Base-by-base conservation (phyloP, 352 stramenopile genomes). In the Pythium scleroteichum region DNA sequence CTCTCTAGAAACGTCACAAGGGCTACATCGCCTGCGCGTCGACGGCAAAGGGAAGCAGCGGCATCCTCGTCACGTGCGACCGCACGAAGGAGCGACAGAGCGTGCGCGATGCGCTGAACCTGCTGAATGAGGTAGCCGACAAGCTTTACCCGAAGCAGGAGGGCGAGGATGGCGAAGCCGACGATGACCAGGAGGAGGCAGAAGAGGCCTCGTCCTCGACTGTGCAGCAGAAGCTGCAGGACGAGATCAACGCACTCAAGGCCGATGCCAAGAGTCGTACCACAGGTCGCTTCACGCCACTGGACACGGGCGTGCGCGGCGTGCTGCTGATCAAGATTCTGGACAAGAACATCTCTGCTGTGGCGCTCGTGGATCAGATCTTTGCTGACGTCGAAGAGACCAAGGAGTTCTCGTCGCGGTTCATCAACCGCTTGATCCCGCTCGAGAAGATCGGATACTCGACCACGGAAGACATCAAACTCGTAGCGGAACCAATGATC, bases 301-400 rank as follows among this genome's bases (percentile, higher is more conserved):
- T 92, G 22, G 83, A 92, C 45, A 90, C 83, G 38, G 80, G 79
- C 35, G 81, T 93, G 48, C 88, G 88, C 48, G 79, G 83, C 29
- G 77, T 85, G 50, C 63, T 93, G 29, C 53, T 93, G 40, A 78
- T 93, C 47, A 79, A 91, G 53, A 71, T 82, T 42, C 68, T 82
- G 26, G 79, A 90, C 55, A 60, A 73, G 32, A 66, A 26, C 22
- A 54, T 90, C 39, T 84, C 81, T 39, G 70, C 74, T 0, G 68
- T 71, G 10, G 73, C 59, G 40, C 59, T 92, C 8, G 45, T 93
- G 38, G 49, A 24, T 56, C 79, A 86, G 59, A 78, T 93, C 32
- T 82, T 93, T 22, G 71, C 76, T 32, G 70, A 91, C 12, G 77
- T 90, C 9, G 76, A 85, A 27, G 68, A 45, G 2, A 77, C 77